Evolutionary conservation across 805 yeast species (phyloP).

Genomic region (Candida insectalens): DNA sequence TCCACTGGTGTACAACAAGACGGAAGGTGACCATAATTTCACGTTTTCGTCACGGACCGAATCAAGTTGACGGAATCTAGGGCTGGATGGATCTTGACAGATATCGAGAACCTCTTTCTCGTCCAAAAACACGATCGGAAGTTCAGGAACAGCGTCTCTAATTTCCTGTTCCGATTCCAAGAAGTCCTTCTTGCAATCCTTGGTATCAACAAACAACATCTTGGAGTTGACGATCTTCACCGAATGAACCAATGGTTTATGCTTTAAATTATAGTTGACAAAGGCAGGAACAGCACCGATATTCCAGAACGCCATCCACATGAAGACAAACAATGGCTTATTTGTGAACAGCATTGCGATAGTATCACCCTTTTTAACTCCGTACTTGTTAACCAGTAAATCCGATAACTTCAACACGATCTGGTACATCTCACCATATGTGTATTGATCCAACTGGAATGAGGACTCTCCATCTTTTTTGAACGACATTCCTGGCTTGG

Average conservation of each 20-base stretch:
- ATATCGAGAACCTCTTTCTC: constrained; percentile 9
- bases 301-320: constrained; percentile 87
- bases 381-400: constrained; percentile 52
- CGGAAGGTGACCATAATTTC: constrained; percentile 51
- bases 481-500: constrained; percentile 26
- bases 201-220: constrained; percentile 69
- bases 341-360: constrained; percentile 74
- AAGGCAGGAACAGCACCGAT: constrained; percentile 87
- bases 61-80: constrained; percentile 46
- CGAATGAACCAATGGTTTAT: constrained; percentile 72
- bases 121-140: constrained; percentile 12
- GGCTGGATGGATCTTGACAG: constrained; percentile 22
- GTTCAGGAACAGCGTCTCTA: constrained; percentile 22
- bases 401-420: constrained; percentile 57
- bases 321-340: constrained; percentile 68
- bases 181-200: constrained; percentile 39
- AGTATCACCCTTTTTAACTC: constrained; percentile 54
- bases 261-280: constrained; percentile 69
- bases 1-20: constrained; percentile 83
- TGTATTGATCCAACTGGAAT: constrained; percentile 51
- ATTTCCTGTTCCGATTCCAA: constrained; percentile 33
- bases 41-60: constrained; percentile 48
- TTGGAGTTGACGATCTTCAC: constrained; percentile 55
- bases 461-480: constrained; percentile 38
- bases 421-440: constrained; percentile 62